phyloP scores from a whole-genome alignment of 371 early-diverging fungal species.

The Choanephora cucurbitarum region DNA sequence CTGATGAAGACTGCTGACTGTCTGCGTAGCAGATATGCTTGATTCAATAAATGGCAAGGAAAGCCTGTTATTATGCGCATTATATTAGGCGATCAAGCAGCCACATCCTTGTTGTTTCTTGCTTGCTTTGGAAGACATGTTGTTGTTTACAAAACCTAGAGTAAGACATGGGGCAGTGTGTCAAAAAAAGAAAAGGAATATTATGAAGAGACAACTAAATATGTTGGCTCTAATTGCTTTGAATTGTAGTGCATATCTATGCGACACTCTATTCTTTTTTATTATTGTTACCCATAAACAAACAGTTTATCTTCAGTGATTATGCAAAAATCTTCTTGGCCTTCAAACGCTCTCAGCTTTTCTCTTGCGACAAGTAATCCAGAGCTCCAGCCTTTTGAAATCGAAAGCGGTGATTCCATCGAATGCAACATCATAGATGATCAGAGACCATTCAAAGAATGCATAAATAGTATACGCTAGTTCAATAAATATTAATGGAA shows the following conservation, averaged over 20 bases:
- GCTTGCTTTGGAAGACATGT: constrained; percentile 29
- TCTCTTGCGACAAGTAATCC: background rate
- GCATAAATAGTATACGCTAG: constrained; percentile 78
- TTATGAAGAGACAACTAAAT: constrained; percentile 32
- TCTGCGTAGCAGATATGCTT: constrained; percentile 39
- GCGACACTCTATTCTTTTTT: constrained; percentile 4
- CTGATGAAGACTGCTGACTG: constrained; percentile 42
- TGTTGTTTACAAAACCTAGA: constrained; percentile 31
- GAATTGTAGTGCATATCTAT: constrained; percentile 40
- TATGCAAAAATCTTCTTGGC: too few relatives aligned
- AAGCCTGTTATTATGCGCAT: constrained; percentile 57
- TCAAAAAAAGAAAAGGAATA: constrained; percentile 30
- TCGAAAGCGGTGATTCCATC: constrained; percentile 71
- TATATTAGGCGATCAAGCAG: constrained; percentile 49
- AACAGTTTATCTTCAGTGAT: too few relatives aligned
- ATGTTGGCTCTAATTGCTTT: constrained; percentile 39
- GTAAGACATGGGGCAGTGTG: constrained; percentile 32
- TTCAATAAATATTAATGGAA: too few relatives aligned
- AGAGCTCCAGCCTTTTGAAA: constrained; percentile 56
- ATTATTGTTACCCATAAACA: too few relatives aligned
- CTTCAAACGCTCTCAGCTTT: background rate
- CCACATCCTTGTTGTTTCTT: constrained; percentile 21
- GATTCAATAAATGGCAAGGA: constrained; percentile 41
- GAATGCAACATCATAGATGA: constrained; percentile 78
- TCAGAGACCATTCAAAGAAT: constrained; percentile 84